phyloP scores from a whole-genome alignment of 1,284 basidiomycete genomes.

The Austropuccinia psidii region DNA sequence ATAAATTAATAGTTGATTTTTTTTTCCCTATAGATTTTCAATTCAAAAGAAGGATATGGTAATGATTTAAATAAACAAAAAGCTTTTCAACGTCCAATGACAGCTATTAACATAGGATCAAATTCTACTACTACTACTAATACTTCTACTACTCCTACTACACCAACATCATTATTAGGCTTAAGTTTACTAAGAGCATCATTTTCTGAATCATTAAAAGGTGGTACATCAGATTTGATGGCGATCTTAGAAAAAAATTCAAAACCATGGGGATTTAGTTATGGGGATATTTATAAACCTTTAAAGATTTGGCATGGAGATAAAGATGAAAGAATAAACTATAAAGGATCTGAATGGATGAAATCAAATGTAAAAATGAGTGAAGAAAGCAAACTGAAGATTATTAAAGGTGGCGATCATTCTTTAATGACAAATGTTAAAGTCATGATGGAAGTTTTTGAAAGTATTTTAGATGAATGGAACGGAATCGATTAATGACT shows the following conservation, averaged over 20 bases:
- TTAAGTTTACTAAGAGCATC: slow-evolving; percentile 82
- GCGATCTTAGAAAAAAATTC: slow-evolving; percentile 80
- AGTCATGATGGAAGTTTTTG: slow-evolving; percentile 80
- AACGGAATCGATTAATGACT: background rate
- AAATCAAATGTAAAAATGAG: slow-evolving; percentile 68
- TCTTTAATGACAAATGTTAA: slow-evolving; percentile 52
- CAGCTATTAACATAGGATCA: no score
- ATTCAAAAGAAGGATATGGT: no score
- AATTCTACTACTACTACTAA: no score
- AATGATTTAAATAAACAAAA: no score
- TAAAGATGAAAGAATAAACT: slow-evolving; percentile 81
- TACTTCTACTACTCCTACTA: no score
- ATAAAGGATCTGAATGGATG: slow-evolving; percentile 70
- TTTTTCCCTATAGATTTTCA: no score
- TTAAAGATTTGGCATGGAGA: slow-evolving; percentile 89
- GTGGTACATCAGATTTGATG: slow-evolving; percentile 80
- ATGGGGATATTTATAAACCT: slow-evolving; percentile 62
- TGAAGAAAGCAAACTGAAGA: slow-evolving; percentile 67
- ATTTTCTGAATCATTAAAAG: slow-evolving; percentile 83
- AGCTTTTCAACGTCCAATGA: no score
- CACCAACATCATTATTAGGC: slow-evolving; percentile 47
- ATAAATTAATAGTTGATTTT: no score
- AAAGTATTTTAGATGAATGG: slow-evolving; percentile 52
- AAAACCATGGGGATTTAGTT: slow-evolving; percentile 63
- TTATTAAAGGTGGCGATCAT: slow-evolving; percentile 70